phyloP scores from a whole-genome alignment of 768 basidiomycete species.

The Podaxis sp. region DNA sequence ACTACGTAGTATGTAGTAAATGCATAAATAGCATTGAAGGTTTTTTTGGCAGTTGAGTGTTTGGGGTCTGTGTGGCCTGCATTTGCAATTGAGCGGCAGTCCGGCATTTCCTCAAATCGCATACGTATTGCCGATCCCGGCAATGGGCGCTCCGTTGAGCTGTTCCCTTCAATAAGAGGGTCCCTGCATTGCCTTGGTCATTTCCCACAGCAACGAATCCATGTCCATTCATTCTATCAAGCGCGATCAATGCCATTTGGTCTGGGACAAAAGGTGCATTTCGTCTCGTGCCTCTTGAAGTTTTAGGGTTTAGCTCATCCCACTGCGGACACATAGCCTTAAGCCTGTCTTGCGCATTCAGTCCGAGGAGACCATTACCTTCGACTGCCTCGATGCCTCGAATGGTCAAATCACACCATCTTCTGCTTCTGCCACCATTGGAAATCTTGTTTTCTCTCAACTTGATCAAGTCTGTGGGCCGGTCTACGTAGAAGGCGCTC shows the following conservation, averaged over 20 bases:
- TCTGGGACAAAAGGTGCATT: conserved; percentile 56
- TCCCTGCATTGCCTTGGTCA: not conserved
- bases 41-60: no score
- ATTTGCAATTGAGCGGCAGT: no score
- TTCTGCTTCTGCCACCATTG: conserved; percentile 32
- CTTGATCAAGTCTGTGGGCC: conserved; percentile 61
- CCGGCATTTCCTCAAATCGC: no score
- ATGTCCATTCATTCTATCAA: conserved; percentile 50
- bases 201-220: not conserved
- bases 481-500: conserved; percentile 46
- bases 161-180: not conserved
- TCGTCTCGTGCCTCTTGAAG: not conserved
- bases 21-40: no score
- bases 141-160: no score
- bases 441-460: conserved; percentile 38
- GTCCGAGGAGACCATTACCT: conserved; percentile 51
- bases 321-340: conserved; percentile 31
- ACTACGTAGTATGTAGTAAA: no score
- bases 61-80: no score
- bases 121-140: no score
- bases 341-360: conserved; percentile 42
- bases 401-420: conserved; percentile 51
- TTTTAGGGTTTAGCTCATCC: not conserved
- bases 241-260: conserved; percentile 47
- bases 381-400: conserved; percentile 62